Evolutionary conservation across 495 filamentous ascomycete genomes (phyloP).

Genomic region (Penicillium arizonense): DNA sequence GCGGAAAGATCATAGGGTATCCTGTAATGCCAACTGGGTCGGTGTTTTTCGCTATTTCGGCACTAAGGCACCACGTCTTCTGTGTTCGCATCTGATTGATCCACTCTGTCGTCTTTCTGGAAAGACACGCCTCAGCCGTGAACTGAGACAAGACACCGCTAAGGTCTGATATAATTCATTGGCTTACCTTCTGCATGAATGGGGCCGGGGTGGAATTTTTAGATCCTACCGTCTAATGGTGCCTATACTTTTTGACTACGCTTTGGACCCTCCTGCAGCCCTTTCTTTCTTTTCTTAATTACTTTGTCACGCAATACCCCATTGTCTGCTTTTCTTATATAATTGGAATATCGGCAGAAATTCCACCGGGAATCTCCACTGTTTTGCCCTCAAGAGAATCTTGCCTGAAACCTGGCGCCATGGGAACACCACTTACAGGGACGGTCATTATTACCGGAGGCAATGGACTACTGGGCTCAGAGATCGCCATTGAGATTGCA

Average conservation of each 20-base stretch:
- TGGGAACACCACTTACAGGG: constrained; percentile 39
- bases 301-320: constrained; percentile 3
- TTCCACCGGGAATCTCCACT: neutral
- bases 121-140: constrained; percentile 16
- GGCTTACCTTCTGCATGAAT: constrained; percentile 4
- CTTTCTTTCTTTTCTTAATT: neutral
- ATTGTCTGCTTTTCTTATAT: neutral
- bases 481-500: constrained; percentile 39
- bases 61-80: constrained; percentile 16
- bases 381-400: neutral
- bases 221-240: constrained; percentile 3
- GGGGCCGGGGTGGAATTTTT: constrained; percentile 5
- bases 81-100: constrained; percentile 28
- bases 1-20: constrained; percentile 3
- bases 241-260: constrained; percentile 4
- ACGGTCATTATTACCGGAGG: constrained; percentile 46
- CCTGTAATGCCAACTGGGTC: too few species aligned
- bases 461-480: constrained; percentile 38
- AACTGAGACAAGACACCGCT: constrained; percentile 26
- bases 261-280: neutral
- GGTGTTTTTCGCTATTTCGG: constrained; percentile 5
- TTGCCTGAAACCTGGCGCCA: constrained; percentile 5
- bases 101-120: constrained; percentile 15
- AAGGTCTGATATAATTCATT: constrained; percentile 13
- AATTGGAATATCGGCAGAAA: neutral